Percentiles rank a stretch among this genome's conserved stretches.
These are phyloP conservation scores for Toxicodendron radicans DNA, from an alignment of 345 rosid genomes.

Conservation along the genomic window DNA sequence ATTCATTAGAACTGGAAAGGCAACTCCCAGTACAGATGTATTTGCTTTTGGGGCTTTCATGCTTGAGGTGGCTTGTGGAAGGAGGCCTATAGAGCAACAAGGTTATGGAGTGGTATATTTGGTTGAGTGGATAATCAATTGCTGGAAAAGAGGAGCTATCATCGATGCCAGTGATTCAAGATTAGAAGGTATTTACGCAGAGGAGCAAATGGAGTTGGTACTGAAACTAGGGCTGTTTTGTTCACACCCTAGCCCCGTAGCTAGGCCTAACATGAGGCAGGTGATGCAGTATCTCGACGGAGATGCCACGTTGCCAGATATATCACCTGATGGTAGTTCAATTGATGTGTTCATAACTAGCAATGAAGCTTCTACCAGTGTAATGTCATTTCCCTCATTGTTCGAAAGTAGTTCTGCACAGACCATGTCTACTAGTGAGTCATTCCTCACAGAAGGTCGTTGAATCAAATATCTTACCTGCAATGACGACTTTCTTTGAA, in stretches of 20 bases:
- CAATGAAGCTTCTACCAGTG: neutral
- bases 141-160: conserved; percentile 28
- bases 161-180: conserved; percentile 30
- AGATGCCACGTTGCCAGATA: conserved; percentile 14
- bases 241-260: conserved; percentile 24
- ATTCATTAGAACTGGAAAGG: conserved; percentile 39
- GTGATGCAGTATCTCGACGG: conserved; percentile 41
- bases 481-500: too few species aligned
- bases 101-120: conserved; percentile 21
- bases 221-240: conserved; percentile 40
- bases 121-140: conserved; percentile 36
- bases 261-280: conserved; percentile 34
- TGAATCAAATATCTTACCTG: too few species aligned
- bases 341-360: neutral
- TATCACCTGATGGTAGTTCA: conserved; percentile 1
- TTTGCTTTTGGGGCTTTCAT: conserved; percentile 48
- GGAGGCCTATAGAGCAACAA: conserved; percentile 32
- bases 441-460: too few species aligned
- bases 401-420: too few species aligned
- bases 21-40: conserved; percentile 39
- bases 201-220: conserved; percentile 39
- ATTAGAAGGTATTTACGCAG: conserved; percentile 25
- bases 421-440: too few species aligned
- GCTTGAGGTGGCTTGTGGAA: conserved; percentile 60
- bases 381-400: conserved; percentile 6